Conservation (phyloP, 352 stramenopile species). For the Phytophthora citricola region DNA sequence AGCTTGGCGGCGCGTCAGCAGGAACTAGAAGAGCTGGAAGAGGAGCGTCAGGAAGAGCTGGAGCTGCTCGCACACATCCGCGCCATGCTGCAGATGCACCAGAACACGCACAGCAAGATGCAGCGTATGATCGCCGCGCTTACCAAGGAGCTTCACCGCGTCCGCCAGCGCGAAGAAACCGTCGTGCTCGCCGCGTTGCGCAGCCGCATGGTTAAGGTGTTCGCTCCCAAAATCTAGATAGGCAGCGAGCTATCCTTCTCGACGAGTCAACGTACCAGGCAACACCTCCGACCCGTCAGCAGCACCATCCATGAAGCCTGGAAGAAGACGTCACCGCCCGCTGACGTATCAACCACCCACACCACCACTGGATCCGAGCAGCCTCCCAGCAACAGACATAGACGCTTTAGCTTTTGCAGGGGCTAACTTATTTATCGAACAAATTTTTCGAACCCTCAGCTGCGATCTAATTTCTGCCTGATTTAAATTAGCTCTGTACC, state of each 20-base stretch:
- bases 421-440: constrained; percentile 39
- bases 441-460: constrained; percentile 22
- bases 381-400: constrained; percentile 13
- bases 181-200: constrained; percentile 62
- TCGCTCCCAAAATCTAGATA: constrained; percentile 49
- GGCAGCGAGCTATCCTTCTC: not conserved
- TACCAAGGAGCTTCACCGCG: constrained; percentile 44
- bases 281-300: not conserved
- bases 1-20: constrained; percentile 41
- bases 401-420: constrained; percentile 16
- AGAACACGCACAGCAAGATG: constrained; percentile 46
- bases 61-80: constrained; percentile 62
- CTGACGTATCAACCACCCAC: constrained; percentile 24
- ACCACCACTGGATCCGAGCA: not conserved
- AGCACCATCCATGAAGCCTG: constrained; percentile 4
- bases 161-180: constrained; percentile 57
- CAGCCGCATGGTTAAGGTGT: constrained; percentile 58
- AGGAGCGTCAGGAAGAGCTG: constrained; percentile 71
- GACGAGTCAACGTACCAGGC: constrained; percentile 4
- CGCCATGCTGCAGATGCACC: constrained; percentile 54
- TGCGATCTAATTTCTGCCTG: constrained; percentile 21
- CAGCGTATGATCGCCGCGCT: constrained; percentile 50
- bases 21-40: constrained; percentile 62
- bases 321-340: constrained; percentile 5
- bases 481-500: constrained; percentile 13